phyloP scores from a whole-genome alignment of 2,329 filamentous ascomycete species.

The Trichoderma citrinoviride region DNA sequence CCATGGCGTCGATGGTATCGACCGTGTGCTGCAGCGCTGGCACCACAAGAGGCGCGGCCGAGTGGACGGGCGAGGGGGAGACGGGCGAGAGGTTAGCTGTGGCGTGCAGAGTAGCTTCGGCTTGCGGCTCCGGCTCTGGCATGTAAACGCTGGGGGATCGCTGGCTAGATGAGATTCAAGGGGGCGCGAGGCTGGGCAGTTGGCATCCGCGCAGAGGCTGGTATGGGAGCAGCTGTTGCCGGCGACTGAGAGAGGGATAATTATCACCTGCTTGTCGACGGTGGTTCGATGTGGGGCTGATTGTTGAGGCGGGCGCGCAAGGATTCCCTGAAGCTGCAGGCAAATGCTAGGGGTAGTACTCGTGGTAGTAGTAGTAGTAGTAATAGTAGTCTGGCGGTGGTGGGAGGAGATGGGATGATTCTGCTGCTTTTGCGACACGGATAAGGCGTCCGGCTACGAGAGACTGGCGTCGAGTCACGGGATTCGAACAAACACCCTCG shows the following conservation, averaged over 20 bases:
- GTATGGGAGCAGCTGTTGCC: constrained; percentile 15
- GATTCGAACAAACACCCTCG: not conserved
- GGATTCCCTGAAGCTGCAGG: constrained; percentile 18
- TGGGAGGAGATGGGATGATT: not conserved
- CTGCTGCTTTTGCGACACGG: constrained; percentile 10
- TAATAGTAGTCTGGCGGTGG: not conserved
- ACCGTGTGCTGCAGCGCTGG: constrained; percentile 53
- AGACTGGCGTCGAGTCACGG: not conserved
- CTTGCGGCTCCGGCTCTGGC: constrained; percentile 31
- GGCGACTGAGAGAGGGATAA: constrained; percentile 12
- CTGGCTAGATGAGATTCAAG: constrained; percentile 10
- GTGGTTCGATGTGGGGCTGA: constrained; percentile 21
- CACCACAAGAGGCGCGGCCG: constrained; percentile 46
- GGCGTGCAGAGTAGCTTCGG: constrained; percentile 49
- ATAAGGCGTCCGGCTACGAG: constrained; percentile 8
- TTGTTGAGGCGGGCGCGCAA: constrained; percentile 10
- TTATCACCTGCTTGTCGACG: constrained; percentile 15
- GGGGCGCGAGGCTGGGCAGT: constrained; percentile 5
- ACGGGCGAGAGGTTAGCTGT: constrained; percentile 53
- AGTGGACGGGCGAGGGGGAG: constrained; percentile 49
- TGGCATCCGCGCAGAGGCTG: constrained; percentile 16
- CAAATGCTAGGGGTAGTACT: not conserved
- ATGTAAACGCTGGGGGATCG: constrained; percentile 12
- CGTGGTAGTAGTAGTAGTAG: not conserved
- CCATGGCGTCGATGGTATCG: constrained; percentile 50